phyloP scores from a whole-genome alignment of 805 yeast species.

The Metschnikowia kunwiensis region DNA sequence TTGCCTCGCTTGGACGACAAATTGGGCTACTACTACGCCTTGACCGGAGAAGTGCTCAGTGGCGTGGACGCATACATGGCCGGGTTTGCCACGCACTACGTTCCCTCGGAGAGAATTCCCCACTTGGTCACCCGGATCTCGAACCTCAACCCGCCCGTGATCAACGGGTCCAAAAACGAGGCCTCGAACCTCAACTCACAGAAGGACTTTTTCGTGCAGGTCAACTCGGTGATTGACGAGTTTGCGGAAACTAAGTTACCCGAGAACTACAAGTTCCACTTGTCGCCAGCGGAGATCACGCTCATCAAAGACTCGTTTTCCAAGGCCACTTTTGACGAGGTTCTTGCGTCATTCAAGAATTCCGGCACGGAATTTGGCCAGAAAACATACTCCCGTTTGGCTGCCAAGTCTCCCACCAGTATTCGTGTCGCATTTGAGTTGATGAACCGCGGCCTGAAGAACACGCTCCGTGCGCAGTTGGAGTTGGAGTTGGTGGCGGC shows the following conservation, averaged over 20 bases:
- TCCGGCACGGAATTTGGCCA: conserved; percentile 67
- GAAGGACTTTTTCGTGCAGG: conserved; percentile 49
- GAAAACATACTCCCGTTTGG: conserved; percentile 52
- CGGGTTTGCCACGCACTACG: conserved; percentile 90
- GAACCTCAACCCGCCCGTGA: conserved; percentile 48
- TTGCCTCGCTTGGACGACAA: conserved; percentile 78
- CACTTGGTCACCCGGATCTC: conserved; percentile 65
- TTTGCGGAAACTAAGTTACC: conserved; percentile 65
- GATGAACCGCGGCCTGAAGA: conserved; percentile 55
- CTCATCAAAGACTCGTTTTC: conserved; percentile 71
- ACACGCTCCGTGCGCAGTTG: conserved; percentile 63
- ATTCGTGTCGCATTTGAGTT: conserved; percentile 68
- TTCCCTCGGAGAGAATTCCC: conserved; percentile 61
- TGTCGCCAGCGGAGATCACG: conserved; percentile 51
- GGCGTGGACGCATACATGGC: conserved; percentile 80
- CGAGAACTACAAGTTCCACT: conserved; percentile 55
- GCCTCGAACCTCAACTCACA: conserved; percentile 22
- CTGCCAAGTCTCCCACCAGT: conserved; percentile 73
- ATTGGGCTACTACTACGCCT: conserved; percentile 79
- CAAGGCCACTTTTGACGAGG: conserved; percentile 49
- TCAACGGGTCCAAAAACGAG: conserved; percentile 26
- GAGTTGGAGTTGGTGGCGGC: conserved; percentile 75
- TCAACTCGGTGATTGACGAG: conserved; percentile 75
- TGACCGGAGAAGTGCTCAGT: conserved; percentile 75
- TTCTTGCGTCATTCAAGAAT: conserved; percentile 48